phyloP scores from a whole-genome alignment of 164 flowering plant species.

The Aristolochia contorta region DNA sequence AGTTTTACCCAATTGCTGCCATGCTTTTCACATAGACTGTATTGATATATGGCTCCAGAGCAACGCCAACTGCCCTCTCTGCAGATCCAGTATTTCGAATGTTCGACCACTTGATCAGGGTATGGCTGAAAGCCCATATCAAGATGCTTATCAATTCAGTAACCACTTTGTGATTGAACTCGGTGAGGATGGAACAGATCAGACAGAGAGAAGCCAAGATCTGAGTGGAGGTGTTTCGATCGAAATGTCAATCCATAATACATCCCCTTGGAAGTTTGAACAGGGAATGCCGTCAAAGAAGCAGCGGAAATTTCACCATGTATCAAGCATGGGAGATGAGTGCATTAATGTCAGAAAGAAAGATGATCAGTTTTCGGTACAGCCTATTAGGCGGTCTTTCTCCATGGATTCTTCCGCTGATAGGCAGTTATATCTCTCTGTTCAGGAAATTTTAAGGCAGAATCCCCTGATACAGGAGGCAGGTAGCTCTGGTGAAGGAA shows the following conservation, averaged over 20 bases:
- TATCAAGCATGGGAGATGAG: constrained; percentile 80
- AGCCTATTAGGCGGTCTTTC: constrained; percentile 76
- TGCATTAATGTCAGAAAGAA: constrained; percentile 52
- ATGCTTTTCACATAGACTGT: constrained; percentile 85
- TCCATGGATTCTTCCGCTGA: constrained; percentile 85
- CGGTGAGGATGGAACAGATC: constrained; percentile 42
- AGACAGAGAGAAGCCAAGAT: constrained; percentile 27
- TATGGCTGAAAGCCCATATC: constrained; percentile 28
- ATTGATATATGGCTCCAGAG: constrained; percentile 91
- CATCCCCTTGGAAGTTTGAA: constrained; percentile 31
- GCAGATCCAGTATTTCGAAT: constrained; percentile 62
- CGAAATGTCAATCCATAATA: constrained; percentile 19
- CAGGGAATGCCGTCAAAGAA: constrained; percentile 20
- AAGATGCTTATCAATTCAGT: constrained; percentile 22
- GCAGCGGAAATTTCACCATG: constrained; percentile 29
- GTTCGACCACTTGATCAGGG: constrained; percentile 21
- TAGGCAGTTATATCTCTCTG: constrained; percentile 45
- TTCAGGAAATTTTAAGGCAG: constrained; percentile 48
- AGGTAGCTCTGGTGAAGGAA: constrained; percentile 33
- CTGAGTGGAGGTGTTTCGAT: constrained; percentile 21
- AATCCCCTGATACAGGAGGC: constrained; percentile 27
- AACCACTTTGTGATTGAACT: constrained; percentile 11
- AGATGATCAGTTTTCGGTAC: constrained; percentile 46
- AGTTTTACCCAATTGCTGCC: constrained; percentile 62
- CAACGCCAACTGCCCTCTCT: constrained; percentile 87